Evolutionary conservation across 2,329 filamentous ascomycete genomes (phyloP).

Genomic region (Daldinia eschscholtzii): DNA sequence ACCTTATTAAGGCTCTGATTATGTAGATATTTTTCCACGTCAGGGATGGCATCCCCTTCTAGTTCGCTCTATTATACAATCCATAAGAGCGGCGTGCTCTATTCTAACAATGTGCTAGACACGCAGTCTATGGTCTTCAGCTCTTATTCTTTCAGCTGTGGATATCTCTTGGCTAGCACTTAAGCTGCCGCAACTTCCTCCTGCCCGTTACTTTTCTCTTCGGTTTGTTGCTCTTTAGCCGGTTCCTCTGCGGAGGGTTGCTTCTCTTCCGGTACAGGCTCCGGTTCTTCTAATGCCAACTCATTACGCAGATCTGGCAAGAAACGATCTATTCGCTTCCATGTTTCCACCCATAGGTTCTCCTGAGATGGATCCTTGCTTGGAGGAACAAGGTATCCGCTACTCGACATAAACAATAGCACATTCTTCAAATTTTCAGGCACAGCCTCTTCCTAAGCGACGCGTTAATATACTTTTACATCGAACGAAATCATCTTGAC

Average conservation of each 20-base stretch:
- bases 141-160: conserved; percentile 6
- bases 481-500: background rate
- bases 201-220: conserved; percentile 25
- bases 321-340: conserved; percentile 75
- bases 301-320: conserved; percentile 71
- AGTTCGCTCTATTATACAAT: conserved; percentile 45
- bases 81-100: conserved; percentile 7
- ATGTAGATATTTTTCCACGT: conserved; percentile 14
- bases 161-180: conserved; percentile 11
- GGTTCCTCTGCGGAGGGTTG: conserved; percentile 20
- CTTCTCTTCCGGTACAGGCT: conserved; percentile 13
- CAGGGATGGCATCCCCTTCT: conserved; percentile 23
- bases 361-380: conserved; percentile 66
- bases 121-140: conserved; percentile 12
- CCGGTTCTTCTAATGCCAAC: conserved; percentile 65
- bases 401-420: conserved; percentile 92
- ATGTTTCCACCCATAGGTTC: conserved; percentile 72
- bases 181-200: conserved; percentile 26
- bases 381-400: conserved; percentile 83
- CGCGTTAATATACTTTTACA: conserved; percentile 25
- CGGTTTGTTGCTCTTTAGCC: conserved; percentile 7
- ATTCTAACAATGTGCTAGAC: conserved; percentile 11
- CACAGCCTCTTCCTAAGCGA: conserved; percentile 85
- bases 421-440: conserved; percentile 97
- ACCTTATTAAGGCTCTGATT: background rate